Base-by-base conservation (phyloP, 2,329 filamentous ascomycete species). In the Diaporthe aspalathi region DNA sequence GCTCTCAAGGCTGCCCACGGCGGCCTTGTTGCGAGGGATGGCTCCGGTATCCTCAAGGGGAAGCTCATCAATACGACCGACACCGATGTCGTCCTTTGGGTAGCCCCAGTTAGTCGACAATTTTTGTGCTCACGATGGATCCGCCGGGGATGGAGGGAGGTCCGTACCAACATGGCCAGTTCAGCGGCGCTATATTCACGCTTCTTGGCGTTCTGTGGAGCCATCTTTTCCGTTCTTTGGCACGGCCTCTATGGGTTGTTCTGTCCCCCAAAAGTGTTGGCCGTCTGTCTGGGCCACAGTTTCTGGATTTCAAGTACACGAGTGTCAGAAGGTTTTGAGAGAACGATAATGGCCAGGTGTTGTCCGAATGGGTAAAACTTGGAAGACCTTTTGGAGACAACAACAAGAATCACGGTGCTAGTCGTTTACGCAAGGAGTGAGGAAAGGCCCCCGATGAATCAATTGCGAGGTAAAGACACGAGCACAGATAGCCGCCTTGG, bases 61-160 rank as follows among this genome's bases (percentile, higher is more conserved):
- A 3, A 78, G 72, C 7, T 72, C 68, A 2, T 78, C 75, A 9
- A 79, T 27, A 5, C 79, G 78, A 9, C 27, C n/a, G 4, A 70
- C 72, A 14, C 80, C 79, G 2, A 81, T 73, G 49, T 81, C 80
- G 29, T 75, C 75, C 79, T 80, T 14, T n/a, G 53, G 16, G n/a
- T 43, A 17, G n/a, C n/a, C 20, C 50, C 20, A 63, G 27, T 35
- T 7, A 29, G 24, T 20, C 29, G 22, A 38, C 22, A 7, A n/a
- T 3, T 8, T 17, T 2, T 16, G 8, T 29, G 9, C 16, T 54
- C 29, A 43, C 1, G n/a, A 47, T 24, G 50, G n/a, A 12, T 16
- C 14, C 14, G n/a, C 16, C 9, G 27, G 11, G 38, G 7, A 65
- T n/a, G 7, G n/a, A 38, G 27, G 24, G 50, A 22, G 17, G 2